Conservation (phyloP, 768 basidiomycete genomes). For the Scleroderma bovista region DNA sequence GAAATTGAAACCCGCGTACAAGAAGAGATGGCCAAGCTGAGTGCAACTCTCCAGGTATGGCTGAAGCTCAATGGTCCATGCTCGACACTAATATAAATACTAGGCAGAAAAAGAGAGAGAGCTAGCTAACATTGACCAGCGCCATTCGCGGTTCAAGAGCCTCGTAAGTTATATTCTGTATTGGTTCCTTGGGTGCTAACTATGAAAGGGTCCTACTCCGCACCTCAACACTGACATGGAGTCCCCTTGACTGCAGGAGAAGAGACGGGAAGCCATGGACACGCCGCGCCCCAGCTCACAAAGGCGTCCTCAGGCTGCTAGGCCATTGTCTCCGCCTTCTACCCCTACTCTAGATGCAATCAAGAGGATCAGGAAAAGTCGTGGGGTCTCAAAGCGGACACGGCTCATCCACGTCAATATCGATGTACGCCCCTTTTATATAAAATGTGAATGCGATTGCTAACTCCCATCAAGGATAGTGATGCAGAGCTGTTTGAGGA, state of each 20-base stretch:
- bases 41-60: not conserved
- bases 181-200: not conserved
- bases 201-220: not conserved
- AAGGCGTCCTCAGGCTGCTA: not conserved
- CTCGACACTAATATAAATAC: not conserved
- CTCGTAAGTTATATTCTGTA: not conserved
- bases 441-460: not conserved
- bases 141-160: not conserved
- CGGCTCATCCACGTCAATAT: not conserved
- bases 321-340: not conserved
- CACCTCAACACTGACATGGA: not conserved
- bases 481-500: not conserved
- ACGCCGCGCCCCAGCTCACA: too few species aligned
- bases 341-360: slow-evolving; percentile 1
- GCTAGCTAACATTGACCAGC: slow-evolving; percentile 8
- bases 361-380: slow-evolving; percentile 2
- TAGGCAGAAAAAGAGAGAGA: slow-evolving; percentile 6
- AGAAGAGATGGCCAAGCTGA: not conserved
- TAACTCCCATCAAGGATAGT: not conserved
- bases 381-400: not conserved
- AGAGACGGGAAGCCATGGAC: too few species aligned
- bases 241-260: not conserved
- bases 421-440: not conserved
- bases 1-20: not conserved
- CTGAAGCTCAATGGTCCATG: not conserved